Base-by-base conservation (phyloP, 345 rosid genomes). In the Streptanthus diversifolius region DNA sequence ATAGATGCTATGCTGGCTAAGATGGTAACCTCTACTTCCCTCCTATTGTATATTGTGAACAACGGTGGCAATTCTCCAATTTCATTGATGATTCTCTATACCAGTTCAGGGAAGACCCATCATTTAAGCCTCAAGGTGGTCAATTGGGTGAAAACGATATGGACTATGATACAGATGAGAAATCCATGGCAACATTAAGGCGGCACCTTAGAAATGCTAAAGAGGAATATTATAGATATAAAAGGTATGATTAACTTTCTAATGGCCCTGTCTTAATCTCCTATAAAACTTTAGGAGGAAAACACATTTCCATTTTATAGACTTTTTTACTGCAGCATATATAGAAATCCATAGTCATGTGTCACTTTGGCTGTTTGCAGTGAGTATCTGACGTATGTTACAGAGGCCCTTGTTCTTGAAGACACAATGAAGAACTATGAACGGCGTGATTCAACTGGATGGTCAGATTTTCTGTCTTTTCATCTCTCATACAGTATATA, bases 131-230 rank as follows among this genome's bases (percentile, higher is more conserved):
- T 18, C 99, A 90, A 83, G 98, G 99, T 73, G 99, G 99, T 41
- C 86, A 83, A 72, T 56, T 95, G 79, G 99, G 99, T 52, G 99
- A 95, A 83, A 90, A 92, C 80, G 99, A 95, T 75, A 95, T 95
- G 99, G 98, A 95, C 80, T 95, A 90, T 76, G 99, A 95, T 75
- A 87, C 99, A 35, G 99, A 95, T 84, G 98, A 87, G 77, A 95
- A 92, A 80, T 88, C 99, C 21, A 95, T 95, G 99, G 99, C 99
- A 78, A 92, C 91, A 55, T 87, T 95, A 52, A 88, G 99, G 75
- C 95, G 97, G 58, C 90, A 95, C 85, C 96, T 95, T 73, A 85
- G 96, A 41, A 81, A 85, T 77, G 99, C 99, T 72, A 86, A 92
- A 60, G 98, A 92, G 76, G 87, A 84, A 72, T 95, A 95, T 78